Base-by-base conservation (phyloP, 83 land plant species). In the Diphasiastrum complanatum region DNA sequence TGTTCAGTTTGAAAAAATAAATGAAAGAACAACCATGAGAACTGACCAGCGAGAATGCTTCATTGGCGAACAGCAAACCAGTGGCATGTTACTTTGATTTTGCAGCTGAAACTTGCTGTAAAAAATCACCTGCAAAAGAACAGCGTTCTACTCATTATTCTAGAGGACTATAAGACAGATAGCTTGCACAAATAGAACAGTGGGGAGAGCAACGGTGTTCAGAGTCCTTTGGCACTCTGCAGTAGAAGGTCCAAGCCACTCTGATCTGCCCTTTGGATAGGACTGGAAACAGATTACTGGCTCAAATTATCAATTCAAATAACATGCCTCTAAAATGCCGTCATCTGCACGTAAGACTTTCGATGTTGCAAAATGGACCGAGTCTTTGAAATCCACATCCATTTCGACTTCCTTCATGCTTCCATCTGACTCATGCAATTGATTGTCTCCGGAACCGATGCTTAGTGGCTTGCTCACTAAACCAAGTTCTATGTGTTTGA, bases 291-390 rank as follows among this genome's bases (percentile, higher is more conserved):
- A 28, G 14, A n/a, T 47, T 12, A 69, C 25, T 12, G 32, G n/a
- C 52, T 16, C 10, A 4, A 35, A 60, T 4, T 55, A 28, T 55
- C 8, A 30, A 25, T 5, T 4, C 38, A 29, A 19, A n/a, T 1
- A 22, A 35, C 71, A 32, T 69, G 79, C 98, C 95, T 92, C 81
- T 61, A 92, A 69, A 36, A 73, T 61, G 33, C 98, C 98, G 35
- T 64, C 81, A 35, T 81, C 70, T 46, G 76, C 87, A 67, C 83
- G 80, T 46, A 70, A 78, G 34, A 88, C 57, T 54, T 84, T 81
- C 49, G 85, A 61, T 30, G 33, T 75, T 28, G 83, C 98, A 75
- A 73, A 70, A 47, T 75, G 76, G 34, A 60, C 77, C 18, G 79
- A 83, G 47, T 78, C 78, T 60, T 67, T 71, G 76, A 92, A 92